These are phyloP conservation scores for Mediolabrus comicus DNA, from an alignment of 108 stramenopile species.

Conservation along the genomic window DNA sequence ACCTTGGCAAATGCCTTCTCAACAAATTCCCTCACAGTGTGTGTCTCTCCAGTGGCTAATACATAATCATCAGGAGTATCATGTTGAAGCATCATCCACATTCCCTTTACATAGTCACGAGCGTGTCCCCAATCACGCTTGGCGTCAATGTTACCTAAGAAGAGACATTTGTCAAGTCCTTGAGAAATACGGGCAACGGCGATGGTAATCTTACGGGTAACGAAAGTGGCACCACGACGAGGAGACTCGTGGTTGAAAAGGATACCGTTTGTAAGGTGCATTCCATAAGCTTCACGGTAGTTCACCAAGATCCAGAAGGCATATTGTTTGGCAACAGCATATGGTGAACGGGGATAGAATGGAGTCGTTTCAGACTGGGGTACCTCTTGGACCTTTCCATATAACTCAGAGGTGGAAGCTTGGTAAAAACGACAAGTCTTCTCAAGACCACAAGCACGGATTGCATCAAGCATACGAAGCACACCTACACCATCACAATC, in stretches of 20 bases:
- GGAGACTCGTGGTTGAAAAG: slow-evolving; percentile 99
- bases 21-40: slow-evolving; percentile 97
- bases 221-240: slow-evolving; percentile 97
- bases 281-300: slow-evolving; percentile 99
- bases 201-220: slow-evolving; percentile 97
- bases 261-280: slow-evolving; percentile 97
- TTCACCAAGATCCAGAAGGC: slow-evolving; percentile 99
- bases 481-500: slow-evolving; percentile 98
- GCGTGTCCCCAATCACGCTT: slow-evolving; percentile 99
- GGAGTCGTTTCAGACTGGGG: slow-evolving; percentile 99
- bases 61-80: slow-evolving; percentile 97
- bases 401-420: slow-evolving; percentile 98
- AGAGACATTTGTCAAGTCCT: slow-evolving; percentile 87
- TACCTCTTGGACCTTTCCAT: slow-evolving; percentile 98
- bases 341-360: slow-evolving; percentile 99
- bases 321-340: slow-evolving; percentile 99
- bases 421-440: slow-evolving; percentile 91
- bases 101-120: slow-evolving; percentile 97
- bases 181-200: slow-evolving; percentile 89
- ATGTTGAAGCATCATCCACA: slow-evolving; percentile 99
- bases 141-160: slow-evolving; percentile 97
- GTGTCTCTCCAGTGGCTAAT: slow-evolving; percentile 96
- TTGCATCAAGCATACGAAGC: slow-evolving; percentile 97
- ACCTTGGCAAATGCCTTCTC: slow-evolving; percentile 90
- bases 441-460: slow-evolving; percentile 90